Base-by-base conservation (phyloP, 176 grass and related monocot genomes). In the Phoenix roebelenii region DNA sequence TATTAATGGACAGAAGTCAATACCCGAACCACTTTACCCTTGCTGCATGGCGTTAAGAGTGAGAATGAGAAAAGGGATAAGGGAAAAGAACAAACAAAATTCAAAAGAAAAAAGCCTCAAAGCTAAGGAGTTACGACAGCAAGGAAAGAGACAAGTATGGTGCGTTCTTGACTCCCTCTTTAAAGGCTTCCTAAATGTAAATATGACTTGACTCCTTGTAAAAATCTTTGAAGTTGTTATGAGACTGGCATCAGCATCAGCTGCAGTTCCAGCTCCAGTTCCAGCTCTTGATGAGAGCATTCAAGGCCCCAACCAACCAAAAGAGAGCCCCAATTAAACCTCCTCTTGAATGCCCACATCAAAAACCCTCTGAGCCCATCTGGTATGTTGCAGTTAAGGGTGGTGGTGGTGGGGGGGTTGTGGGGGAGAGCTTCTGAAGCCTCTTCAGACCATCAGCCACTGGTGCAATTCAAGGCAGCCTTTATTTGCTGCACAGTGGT, bases 111-210 rank as follows among this genome's bases (percentile, higher is more conserved):
- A 44, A 44, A 44, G 35, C 35, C 35, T 39, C 35, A 39, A 39
- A 39, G 35, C 35, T 44, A 44, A 44, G 35, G 35, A 44, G 73
- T 83, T 16, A 54, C 20, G 64, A 51, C 50, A 74, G 75, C 77
- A 39, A 84, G 65, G 75, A 74, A 70, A 63, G 51, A 22, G 78
- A 58, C 76, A 76, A 60, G 77, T 59, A 77, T 74, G 82, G 82
- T 89, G 82, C 86, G 86, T 89, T 89, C 86, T 89, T 89, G 86
- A 89, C 86, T 89, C 78, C 82, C 68, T 54, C 78, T 77, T 59
- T 61, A 72, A 57, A 55, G 60, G 54, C 9, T 22, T 80, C 70
- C 70, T 62, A 55, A 69, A 50, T 54, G 52, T 67, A 57, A 82
- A 77, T 70, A 65, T 49, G 25, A 77, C 57, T 63, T 49, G 74